phyloP scores from a whole-genome alignment of 2,329 filamentous ascomycete species.

The Aspergillus brunneoviolaceus region DNA sequence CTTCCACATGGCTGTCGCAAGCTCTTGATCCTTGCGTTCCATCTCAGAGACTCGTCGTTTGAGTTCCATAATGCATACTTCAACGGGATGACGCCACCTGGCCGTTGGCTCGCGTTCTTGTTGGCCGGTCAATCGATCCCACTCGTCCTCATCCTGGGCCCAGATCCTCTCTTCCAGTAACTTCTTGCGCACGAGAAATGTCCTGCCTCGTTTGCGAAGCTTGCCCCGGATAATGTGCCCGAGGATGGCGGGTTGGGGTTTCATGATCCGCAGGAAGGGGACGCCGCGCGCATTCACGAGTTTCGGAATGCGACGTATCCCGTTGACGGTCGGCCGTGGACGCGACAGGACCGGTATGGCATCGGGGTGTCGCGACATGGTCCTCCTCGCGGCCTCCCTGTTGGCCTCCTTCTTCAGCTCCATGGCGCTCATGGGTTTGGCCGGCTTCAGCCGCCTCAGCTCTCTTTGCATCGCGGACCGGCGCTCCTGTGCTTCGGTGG shows the following conservation, averaged over 20 bases:
- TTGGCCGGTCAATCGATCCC: constrained; percentile 38
- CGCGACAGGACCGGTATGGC: constrained; percentile 36
- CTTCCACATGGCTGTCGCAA: constrained; percentile 40
- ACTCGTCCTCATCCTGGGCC: constrained; percentile 43
- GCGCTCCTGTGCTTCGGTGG: constrained; percentile 21
- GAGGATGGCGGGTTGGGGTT: constrained; percentile 43
- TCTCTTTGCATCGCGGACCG: constrained; percentile 23
- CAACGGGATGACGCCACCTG: constrained; percentile 27
- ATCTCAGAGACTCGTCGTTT: constrained; percentile 23
- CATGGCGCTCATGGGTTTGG: constrained; percentile 24
- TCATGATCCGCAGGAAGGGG: constrained; percentile 46
- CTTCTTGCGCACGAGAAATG: constrained; percentile 32
- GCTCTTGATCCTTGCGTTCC: constrained; percentile 29
- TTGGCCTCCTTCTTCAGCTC: constrained; percentile 27
- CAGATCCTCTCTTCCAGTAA: constrained; percentile 17
- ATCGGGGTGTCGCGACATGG: constrained; percentile 34
- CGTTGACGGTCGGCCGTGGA: constrained; percentile 33
- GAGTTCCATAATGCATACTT: constrained; percentile 22
- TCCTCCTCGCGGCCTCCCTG: constrained; percentile 27
- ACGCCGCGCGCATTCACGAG: constrained; percentile 44
- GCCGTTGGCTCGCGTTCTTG: constrained; percentile 11
- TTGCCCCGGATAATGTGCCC: constrained; percentile 39
- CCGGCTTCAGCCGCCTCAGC: constrained; percentile 15
- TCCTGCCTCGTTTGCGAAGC: constrained; percentile 34
- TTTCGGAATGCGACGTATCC: constrained; percentile 41